Percentiles rank a stretch among this genome's conserved stretches.
These are phyloP conservation scores for Globisporangium parvum DNA, from an alignment of 352 stramenopile genomes.

Conservation along the genomic window DNA sequence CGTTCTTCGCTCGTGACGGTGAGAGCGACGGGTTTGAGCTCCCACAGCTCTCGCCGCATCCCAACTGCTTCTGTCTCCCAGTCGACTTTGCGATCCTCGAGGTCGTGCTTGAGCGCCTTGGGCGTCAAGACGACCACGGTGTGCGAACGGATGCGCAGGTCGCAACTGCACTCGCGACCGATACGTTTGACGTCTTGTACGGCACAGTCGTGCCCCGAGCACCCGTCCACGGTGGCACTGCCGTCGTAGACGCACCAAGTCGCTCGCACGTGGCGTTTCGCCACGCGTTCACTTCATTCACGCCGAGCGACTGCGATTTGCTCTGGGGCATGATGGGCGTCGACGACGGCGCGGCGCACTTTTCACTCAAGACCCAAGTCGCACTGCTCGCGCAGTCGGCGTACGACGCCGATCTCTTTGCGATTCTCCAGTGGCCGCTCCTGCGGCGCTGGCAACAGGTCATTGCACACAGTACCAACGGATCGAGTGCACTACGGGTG, in stretches of 20 bases:
- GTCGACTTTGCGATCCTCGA: slow-evolving; percentile 70
- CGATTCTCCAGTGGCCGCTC: slow-evolving; percentile 54
- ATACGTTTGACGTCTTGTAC: slow-evolving; percentile 76
- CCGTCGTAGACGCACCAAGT: background rate
- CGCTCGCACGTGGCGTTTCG: slow-evolving; percentile 22
- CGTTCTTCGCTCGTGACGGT: slow-evolving; percentile 29
- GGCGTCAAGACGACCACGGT: background rate
- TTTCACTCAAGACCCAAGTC: slow-evolving; percentile 42
- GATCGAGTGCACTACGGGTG: background rate
- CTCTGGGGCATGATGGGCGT: slow-evolving; percentile 69
- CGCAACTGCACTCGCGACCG: slow-evolving; percentile 34
- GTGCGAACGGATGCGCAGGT: slow-evolving; percentile 10
- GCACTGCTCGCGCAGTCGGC: slow-evolving; percentile 50
- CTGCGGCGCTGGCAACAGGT: slow-evolving; percentile 20
- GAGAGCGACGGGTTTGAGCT: slow-evolving; percentile 31
- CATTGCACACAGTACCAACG: background rate
- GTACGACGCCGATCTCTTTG: slow-evolving; percentile 78
- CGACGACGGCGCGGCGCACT: slow-evolving; percentile 35
- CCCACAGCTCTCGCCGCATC: slow-evolving; percentile 69
- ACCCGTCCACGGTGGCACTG: background rate
- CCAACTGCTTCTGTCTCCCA: slow-evolving; percentile 77
- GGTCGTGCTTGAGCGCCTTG: slow-evolving; percentile 30
- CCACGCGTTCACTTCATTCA: slow-evolving; percentile 41
- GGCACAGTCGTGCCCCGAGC: slow-evolving; percentile 3
- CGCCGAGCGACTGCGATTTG: slow-evolving; percentile 69